Evolutionary conservation across 2,329 filamentous ascomycete species (phyloP).

Genomic region (Cadophora luteo-olivacea): DNA sequence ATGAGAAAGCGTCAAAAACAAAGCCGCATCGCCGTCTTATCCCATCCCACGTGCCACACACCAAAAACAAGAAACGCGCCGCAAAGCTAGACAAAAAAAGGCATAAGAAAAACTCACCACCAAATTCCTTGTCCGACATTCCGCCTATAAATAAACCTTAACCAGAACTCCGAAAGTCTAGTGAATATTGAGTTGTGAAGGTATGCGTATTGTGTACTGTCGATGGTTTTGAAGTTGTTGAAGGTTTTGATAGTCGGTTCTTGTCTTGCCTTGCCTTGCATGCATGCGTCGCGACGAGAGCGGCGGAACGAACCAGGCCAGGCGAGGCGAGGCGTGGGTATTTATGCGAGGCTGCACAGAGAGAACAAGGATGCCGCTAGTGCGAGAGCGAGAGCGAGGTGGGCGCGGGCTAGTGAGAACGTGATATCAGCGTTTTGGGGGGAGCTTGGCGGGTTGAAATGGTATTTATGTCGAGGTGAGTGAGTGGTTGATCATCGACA

Average conservation of each 20-base stretch:
- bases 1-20: background rate
- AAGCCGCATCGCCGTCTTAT: background rate
- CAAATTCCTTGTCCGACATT: constrained; percentile 73
- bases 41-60: background rate
- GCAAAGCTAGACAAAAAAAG: background rate
- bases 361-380: constrained; percentile 1
- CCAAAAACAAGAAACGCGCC: background rate
- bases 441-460: background rate
- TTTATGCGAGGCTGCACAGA: constrained; percentile 35
- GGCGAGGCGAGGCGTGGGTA: constrained; percentile 27
- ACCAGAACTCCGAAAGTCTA: background rate
- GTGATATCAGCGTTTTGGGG: constrained; percentile 17
- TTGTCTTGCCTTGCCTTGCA: constrained; percentile 7
- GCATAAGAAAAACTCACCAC: constrained; percentile 53
- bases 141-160: constrained; percentile 5
- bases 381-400: background rate
- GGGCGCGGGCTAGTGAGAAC: constrained; percentile 12
- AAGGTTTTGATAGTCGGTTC: constrained; percentile 17
- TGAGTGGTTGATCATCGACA: too few relatives aligned
- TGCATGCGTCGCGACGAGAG: constrained; percentile 22
- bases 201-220: background rate
- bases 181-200: background rate
- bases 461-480: too few relatives aligned
- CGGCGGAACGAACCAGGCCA: background rate
- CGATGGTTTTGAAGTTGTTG: background rate